Base-by-base conservation (phyloP, 495 filamentous ascomycete genomes). In the Tuber aestivum region DNA sequence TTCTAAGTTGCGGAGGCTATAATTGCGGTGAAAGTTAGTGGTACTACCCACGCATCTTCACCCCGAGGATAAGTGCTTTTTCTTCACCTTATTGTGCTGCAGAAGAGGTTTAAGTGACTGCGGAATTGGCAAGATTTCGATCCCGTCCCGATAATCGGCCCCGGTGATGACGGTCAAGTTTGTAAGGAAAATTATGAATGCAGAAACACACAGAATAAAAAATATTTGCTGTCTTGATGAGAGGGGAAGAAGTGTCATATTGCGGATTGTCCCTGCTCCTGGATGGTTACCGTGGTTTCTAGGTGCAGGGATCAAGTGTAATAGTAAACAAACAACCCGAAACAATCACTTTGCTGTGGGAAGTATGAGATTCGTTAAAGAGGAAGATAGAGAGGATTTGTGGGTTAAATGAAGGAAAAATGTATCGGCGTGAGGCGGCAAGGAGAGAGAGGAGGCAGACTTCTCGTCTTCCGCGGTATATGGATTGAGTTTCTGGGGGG, bases 161-260 rank as follows among this genome's bases (percentile, higher is more conserved):
- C 69, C 76, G 1, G 78, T 75, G 37, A 75, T 74, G 32, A 79
- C 40, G 23, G 76, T 73, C 41, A 79, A 21, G 27, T 79, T 79
- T 37, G 77, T 79, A 65, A 79, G 32, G 27, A 79, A 41, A 35
- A 75, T 72, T 8, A 79, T 70, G 1, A 77, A 70, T 38, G 76
- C 72, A 37, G 74, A 79, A 38, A 70, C 70, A 18, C 38, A 69
- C 1, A 79, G 32, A 42, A 75, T 45, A 20, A 72, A 70, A n/a
- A 79, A 72, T 44, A 75, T 72, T 38, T 72, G 78, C 41, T 35
- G 50, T 72, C 70, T 35, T 35, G 56, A 65, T 12, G 56, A 18
- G 16, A 27, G 32, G 16, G 56, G 27, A 65, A 27, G 27, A 16
- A 65, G 56, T 35, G 14, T 35, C 27, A 35, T 32, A 6, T 10